Base-by-base conservation (phyloP, 306 rosid species). In the Ochetophila trinervis region DNA sequence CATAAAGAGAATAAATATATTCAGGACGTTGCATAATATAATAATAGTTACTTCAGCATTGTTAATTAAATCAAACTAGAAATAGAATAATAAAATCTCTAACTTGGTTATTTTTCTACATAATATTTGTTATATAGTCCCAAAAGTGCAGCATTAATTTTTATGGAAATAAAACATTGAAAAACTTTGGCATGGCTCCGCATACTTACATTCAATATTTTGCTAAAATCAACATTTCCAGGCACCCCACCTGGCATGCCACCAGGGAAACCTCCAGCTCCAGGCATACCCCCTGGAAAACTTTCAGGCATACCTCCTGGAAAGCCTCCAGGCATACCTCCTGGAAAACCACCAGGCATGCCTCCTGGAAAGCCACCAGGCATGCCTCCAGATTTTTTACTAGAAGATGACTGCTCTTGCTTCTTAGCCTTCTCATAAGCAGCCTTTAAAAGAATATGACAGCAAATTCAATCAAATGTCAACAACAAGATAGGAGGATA, bases 361-460 rank as follows among this genome's bases (percentile, higher is more conserved):
- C 83, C 75, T 4, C 71, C 80, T 0, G 75, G 75, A 17, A 62
- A 63, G 3, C 79, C 77, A 5, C 78, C 78, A 18, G 73, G 73
- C 72, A 67, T 67, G 21, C 85, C 86, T 0, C 85, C 83, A 16
- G 91, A 77, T 69, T 62, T 78, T 78, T 84, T 70, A 56, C 90
- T 84, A 54, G 91, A 87, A 70, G 97, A 87, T 52, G 97, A 86
- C 68, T 84, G 83, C 53, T 90, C 95, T 70, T 84, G 72, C 80
- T 86, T 86, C 82, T 90, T 90, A 45, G 97, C 87, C 81, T 84
- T 86, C 81, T 90, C 97, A 73, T 90, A 90, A 12, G 84, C 97
- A 77, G 95, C 97, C 97, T 90, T 44, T 13, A 67, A 66, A 52
- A 75, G 35, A 65, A 74, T 9, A 52, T 75, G 15, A 51, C 62